phyloP scores from a whole-genome alignment of 2,329 filamentous ascomycete genomes.

The Trichophyton benhamiae region DNA sequence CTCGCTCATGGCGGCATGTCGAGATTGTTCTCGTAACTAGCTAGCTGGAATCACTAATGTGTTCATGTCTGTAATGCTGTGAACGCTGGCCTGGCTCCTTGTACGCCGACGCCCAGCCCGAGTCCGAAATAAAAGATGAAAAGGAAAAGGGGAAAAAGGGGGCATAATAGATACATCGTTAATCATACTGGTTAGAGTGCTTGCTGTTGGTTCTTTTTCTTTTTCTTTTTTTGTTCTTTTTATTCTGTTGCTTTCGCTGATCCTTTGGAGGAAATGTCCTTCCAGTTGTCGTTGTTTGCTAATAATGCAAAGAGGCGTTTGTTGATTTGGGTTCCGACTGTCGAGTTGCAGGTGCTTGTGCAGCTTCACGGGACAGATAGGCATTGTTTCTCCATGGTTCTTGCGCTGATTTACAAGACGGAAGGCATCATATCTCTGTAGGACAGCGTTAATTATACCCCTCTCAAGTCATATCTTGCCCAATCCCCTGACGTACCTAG shows the following conservation, averaged over 20 bases:
- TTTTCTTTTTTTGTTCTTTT: neutral
- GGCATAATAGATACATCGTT: conserved; percentile 4
- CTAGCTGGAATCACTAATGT: neutral
- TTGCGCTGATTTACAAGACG: neutral
- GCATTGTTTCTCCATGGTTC: neutral
- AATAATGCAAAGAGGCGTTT: neutral
- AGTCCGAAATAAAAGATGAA: conserved; percentile 1
- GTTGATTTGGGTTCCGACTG: too few species aligned
- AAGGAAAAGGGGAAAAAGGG: neutral
- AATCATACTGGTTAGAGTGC: neutral
- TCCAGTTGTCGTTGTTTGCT: neutral
- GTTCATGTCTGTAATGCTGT: neutral
- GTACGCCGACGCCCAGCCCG: conserved; percentile 1
- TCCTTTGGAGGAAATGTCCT: neutral
- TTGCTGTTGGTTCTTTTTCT: too few species aligned
- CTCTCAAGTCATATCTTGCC: neutral
- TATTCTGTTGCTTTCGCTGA: neutral
- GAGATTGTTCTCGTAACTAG: neutral
- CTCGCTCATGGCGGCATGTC: conserved; percentile 1
- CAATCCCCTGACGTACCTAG: conserved; percentile 22
- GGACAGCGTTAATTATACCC: neutral
- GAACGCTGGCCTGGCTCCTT: conserved; percentile 1
- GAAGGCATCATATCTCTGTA: conserved; percentile 3
- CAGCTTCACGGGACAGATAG: neutral
- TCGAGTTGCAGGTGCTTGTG: neutral